Conservation (phyloP, 371 early-diverging fungal genomes). For the Mucor racemosus region DNA sequence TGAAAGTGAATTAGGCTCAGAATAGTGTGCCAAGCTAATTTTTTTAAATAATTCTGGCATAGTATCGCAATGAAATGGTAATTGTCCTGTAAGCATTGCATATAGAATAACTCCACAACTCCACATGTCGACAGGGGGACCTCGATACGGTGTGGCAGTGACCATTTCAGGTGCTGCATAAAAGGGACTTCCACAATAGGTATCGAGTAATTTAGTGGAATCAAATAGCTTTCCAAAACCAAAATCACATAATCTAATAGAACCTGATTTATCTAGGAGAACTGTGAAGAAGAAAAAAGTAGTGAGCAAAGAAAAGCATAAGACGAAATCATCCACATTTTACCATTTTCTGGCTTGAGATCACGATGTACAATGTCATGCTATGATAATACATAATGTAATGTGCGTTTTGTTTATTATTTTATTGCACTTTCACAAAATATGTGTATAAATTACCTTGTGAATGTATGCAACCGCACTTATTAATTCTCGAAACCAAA, state of each 20-base stretch:
- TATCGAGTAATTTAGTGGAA: slow-evolving; percentile 78
- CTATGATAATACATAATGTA: slow-evolving; percentile 19
- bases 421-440: background rate
- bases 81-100: slow-evolving; percentile 71
- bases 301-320: background rate
- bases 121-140: slow-evolving; percentile 82
- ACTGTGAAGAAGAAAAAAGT: slow-evolving; percentile 34
- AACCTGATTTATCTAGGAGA: slow-evolving; percentile 71
- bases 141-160: slow-evolving; percentile 70
- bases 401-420: background rate
- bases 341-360: slow-evolving; percentile 92
- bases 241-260: slow-evolving; percentile 90
- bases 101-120: slow-evolving; percentile 78
- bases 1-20: slow-evolving; percentile 52
- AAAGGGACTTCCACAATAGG: slow-evolving; percentile 93
- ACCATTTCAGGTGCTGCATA: slow-evolving; percentile 90
- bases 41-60: slow-evolving; percentile 71
- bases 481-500: slow-evolving; percentile 95
- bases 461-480: slow-evolving; percentile 93
- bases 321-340: background rate
- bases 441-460: slow-evolving; percentile 26
- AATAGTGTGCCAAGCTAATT: slow-evolving; percentile 63
- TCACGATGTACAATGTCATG: slow-evolving; percentile 89
- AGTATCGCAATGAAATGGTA: slow-evolving; percentile 83
- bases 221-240: slow-evolving; percentile 88